Percentiles rank a stretch among this genome's conserved stretches.
Conservation (phyloP, 2,329 filamentous ascomycete species). For the Ophiocordyceps australis region DNA sequence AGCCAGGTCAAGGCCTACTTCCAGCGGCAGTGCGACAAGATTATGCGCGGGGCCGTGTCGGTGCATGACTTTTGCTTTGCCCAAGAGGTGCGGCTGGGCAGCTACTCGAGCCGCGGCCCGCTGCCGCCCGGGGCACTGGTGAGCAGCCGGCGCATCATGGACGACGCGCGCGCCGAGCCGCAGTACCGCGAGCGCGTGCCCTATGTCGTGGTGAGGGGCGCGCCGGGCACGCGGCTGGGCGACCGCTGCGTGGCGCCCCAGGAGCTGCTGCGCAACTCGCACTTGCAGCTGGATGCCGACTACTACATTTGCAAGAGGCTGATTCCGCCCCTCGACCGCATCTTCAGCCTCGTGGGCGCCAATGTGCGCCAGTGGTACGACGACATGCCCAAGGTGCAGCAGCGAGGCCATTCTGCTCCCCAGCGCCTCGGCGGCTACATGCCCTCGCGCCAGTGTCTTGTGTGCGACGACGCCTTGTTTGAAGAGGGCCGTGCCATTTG, state of each 20-base stretch:
- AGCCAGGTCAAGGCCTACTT: conserved; percentile 83
- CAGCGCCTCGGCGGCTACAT: conserved; percentile 72
- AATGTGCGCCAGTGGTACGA: conserved; percentile 87
- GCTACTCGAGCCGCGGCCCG: conserved; percentile 58
- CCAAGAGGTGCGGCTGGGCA: conserved; percentile 76
- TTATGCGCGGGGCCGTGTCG: conserved; percentile 74
- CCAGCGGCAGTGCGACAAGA: conserved; percentile 75
- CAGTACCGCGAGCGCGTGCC: conserved; percentile 92
- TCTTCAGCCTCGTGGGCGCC: conserved; percentile 90
- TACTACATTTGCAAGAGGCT: conserved; percentile 96
- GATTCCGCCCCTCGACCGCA: conserved; percentile 85
- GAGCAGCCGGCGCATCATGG: conserved; percentile 69
- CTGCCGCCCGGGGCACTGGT: conserved; percentile 80
- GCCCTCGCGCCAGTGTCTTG: conserved; percentile 58
- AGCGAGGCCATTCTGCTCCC: too few species aligned
- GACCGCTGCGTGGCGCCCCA: conserved; percentile 87
- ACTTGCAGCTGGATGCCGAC: conserved; percentile 73
- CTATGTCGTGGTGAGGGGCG: conserved; percentile 82
- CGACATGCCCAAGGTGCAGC: conserved; percentile 85
- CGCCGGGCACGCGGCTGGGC: conserved; percentile 67
- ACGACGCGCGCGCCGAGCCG: conserved; percentile 71
- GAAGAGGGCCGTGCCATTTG: conserved; percentile 30
- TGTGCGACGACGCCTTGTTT: conserved; percentile 33
- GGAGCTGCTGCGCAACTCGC: conserved; percentile 55
- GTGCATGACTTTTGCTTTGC: conserved; percentile 96